Evolutionary conservation across 345 rosid genomes (phyloP), one percentile per base, ranked within the genome.

Genomic region (Pseudoturritis turrita): DNA sequence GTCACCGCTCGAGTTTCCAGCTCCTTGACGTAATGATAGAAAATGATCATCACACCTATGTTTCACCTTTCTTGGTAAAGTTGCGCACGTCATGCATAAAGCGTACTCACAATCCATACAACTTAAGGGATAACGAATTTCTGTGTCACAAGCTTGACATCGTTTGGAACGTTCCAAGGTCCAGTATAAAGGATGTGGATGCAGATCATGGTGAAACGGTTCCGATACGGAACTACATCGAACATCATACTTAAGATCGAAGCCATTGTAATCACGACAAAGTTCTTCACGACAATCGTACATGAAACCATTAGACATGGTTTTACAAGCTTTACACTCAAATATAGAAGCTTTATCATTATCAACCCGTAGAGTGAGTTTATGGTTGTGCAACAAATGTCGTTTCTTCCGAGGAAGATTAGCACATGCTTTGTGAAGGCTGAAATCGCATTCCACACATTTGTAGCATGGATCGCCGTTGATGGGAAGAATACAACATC

Each of bases 381-480:
- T 33, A 3, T 33, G 37, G 9, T 33, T 33, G 37, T 33, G 37
- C 11, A 33, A 1, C 37, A 33, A 10, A 33, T 33, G 37, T 33
- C 37, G 37, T 33, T 33, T 33, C 37, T 11, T 33, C 37, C 37
- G 11, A 8, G 37, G 37, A 33, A 33, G 37, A 33, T 33, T 33
- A 11, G 37, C 37, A 33, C 37, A 33, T n/a, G n/a, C n/a, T n/a
- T n/a, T 19, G 43, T 68, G 72, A 17, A 68, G 72, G 31, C 11
- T 6, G 41, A 39, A 68, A 25, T 68, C 52, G 13, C 72, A 68
- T 40, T 53, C 19, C 52, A 40, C 5, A 14, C 72, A 68, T 39
- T 3, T 54, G 29, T 26, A 53, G 37, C 39, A 54, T 18, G 41
- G 31, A 41, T 40, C 29, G 0, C 3, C 18, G 0, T 26, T 52